Conservation (phyloP, 352 stramenopile genomes). For the Pythium phragmiticola region DNA sequence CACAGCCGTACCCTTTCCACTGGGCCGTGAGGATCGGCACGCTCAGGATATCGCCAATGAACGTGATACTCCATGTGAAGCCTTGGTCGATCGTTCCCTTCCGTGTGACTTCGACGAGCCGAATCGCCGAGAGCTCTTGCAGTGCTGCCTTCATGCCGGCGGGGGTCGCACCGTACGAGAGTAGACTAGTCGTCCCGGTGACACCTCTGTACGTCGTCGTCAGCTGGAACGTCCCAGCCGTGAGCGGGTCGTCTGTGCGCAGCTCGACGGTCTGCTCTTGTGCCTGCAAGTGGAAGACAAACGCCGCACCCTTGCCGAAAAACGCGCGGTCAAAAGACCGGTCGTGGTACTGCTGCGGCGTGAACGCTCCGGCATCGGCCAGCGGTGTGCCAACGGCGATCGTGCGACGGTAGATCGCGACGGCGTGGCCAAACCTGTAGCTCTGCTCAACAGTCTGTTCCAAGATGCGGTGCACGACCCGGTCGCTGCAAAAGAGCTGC, state of each 20-base stretch:
- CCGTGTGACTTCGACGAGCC: slow-evolving; percentile 77
- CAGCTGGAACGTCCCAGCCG: slow-evolving; percentile 72
- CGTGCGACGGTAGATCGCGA: slow-evolving; percentile 83
- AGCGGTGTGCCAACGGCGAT: slow-evolving; percentile 90
- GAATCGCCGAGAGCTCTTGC: slow-evolving; percentile 76
- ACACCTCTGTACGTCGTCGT: slow-evolving; percentile 59
- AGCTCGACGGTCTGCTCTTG: slow-evolving; percentile 70
- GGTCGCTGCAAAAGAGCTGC: slow-evolving; percentile 77
- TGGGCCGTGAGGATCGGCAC: slow-evolving; percentile 58
- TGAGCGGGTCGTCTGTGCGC: slow-evolving; percentile 59
- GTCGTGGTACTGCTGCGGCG: slow-evolving; percentile 51
- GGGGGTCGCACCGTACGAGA: slow-evolving; percentile 69
- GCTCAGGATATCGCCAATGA: slow-evolving; percentile 69
- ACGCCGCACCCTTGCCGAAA: slow-evolving; percentile 71
- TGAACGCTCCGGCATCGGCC: slow-evolving; percentile 69
- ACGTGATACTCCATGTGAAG: slow-evolving; percentile 81
- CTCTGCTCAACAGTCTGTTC: slow-evolving; percentile 74
- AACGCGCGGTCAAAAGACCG: slow-evolving; percentile 54
- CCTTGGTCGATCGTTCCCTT: slow-evolving; percentile 71
- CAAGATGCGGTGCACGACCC: slow-evolving; percentile 78
- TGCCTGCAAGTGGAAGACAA: slow-evolving; percentile 73
- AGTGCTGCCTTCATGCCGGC: slow-evolving; percentile 75
- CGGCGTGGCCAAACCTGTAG: slow-evolving; percentile 85
- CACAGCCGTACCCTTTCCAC: slow-evolving; percentile 67
- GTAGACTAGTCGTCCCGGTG: slow-evolving; percentile 47